Conservation (phyloP, 345 rosid species). For the Heritiera fomes region DNA sequence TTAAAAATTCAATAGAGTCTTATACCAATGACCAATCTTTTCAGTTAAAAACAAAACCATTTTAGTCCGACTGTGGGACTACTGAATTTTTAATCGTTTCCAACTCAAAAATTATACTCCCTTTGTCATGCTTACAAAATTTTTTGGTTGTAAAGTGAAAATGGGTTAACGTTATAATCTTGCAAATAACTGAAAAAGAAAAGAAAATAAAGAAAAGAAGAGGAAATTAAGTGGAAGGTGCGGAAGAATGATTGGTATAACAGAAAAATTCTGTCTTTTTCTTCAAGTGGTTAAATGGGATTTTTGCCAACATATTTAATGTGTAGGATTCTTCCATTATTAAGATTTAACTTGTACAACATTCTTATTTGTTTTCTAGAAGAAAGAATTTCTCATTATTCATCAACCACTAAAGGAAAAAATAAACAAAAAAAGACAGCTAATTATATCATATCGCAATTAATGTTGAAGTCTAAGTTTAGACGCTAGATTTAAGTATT, state of each 20-base stretch:
- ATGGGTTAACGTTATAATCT: not conserved
- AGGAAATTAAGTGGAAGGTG: not conserved
- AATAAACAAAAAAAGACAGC: not conserved
- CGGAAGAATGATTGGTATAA: not conserved
- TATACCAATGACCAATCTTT: no score
- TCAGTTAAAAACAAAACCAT: not conserved
- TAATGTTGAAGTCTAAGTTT: not conserved
- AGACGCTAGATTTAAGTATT: no score
- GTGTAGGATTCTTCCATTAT: not conserved
- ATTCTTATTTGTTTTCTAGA: not conserved
- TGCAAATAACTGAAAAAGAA: not conserved
- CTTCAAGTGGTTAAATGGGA: not conserved
- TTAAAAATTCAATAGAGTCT: no score
- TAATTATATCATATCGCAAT: not conserved
- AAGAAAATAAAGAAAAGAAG: not conserved
- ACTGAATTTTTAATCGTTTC: not conserved
- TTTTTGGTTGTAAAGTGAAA: not conserved
- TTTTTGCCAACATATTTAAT: not conserved
- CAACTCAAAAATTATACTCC: not conserved
- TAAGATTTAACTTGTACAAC: conserved; percentile 1
- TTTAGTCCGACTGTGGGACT: not conserved
- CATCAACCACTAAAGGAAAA: not conserved
- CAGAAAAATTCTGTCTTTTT: not conserved
- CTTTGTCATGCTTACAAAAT: not conserved
- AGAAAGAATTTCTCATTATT: not conserved